A percentile compares a stretch with the other conserved stretches of the same genome.
Evolutionary conservation across 148 eudicot genomes (phyloP).

Genomic region (Pouteria glomerata): DNA sequence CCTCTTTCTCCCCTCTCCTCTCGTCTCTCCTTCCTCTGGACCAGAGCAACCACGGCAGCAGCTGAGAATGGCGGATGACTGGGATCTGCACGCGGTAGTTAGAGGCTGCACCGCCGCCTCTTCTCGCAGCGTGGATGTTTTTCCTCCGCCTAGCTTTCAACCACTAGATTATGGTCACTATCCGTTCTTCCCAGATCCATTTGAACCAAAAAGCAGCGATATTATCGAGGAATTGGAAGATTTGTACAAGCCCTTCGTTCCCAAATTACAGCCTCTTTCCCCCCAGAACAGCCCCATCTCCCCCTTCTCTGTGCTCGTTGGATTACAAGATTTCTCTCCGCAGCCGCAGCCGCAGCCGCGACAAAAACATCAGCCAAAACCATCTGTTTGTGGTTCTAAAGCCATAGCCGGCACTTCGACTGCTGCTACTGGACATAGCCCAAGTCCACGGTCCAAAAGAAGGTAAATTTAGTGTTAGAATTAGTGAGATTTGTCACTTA

Average conservation of each 20-base stretch:
- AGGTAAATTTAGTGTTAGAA: slow-evolving; percentile 34
- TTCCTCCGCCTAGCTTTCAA: background rate
- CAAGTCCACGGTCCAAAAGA: slow-evolving; percentile 52
- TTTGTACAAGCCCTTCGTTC: slow-evolving; percentile 38
- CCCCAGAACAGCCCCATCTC: slow-evolving; percentile 27
- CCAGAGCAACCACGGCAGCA: background rate
- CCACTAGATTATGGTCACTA: slow-evolving; percentile 15
- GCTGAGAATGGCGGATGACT: slow-evolving; percentile 50
- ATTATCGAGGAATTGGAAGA: slow-evolving; percentile 36
- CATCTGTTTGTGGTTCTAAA: background rate
- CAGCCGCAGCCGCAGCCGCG: slow-evolving; percentile 1
- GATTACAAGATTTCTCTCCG: slow-evolving; percentile 25
- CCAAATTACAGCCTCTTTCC: slow-evolving; percentile 11
- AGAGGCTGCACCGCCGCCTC: slow-evolving; percentile 49
- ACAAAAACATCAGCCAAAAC: slow-evolving; percentile 11
- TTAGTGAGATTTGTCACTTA: background rate
- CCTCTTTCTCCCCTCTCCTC: slow-evolving; percentile 8
- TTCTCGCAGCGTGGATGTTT: slow-evolving; percentile 17
- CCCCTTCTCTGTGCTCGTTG: slow-evolving; percentile 34
- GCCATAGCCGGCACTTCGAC: background rate
- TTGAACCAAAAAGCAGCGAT: slow-evolving; percentile 11
- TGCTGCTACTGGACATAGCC: slow-evolving; percentile 6
- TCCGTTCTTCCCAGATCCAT: slow-evolving; percentile 29
- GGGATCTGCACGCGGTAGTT: slow-evolving; percentile 89
- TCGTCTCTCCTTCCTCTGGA: background rate